phyloP scores from a whole-genome alignment of 352 stramenopile species.

The Aphanomyces euteiches region DNA sequence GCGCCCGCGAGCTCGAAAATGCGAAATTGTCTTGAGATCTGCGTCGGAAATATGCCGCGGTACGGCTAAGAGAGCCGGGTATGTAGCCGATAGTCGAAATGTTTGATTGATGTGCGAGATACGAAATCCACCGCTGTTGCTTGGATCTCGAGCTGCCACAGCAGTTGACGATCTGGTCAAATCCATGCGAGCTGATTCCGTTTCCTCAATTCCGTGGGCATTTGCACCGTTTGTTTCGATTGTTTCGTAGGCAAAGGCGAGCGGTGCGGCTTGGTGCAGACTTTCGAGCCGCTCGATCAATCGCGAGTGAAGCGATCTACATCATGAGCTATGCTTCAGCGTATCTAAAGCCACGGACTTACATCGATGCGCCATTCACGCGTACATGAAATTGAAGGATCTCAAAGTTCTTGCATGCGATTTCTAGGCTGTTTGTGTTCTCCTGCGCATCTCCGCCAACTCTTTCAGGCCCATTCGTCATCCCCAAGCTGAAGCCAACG shows the following conservation, averaged over 20 bases:
- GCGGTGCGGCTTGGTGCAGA: slow-evolving; percentile 10
- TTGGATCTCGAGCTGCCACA: neutral
- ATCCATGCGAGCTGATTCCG: neutral
- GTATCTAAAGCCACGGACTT: neutral
- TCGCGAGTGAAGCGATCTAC: slow-evolving; percentile 8
- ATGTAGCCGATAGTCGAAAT: slow-evolving; percentile 79
- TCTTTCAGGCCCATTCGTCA: slow-evolving; percentile 28
- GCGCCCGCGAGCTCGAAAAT: slow-evolving; percentile 90
- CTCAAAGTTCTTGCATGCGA: slow-evolving; percentile 85
- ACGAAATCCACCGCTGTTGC: slow-evolving; percentile 45
- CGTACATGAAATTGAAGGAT: slow-evolving; percentile 41
- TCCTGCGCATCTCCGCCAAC: slow-evolving; percentile 35
- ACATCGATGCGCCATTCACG: neutral
- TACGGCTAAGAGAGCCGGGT: slow-evolving; percentile 83
- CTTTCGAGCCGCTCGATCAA: slow-evolving; percentile 12
- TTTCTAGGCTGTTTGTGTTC: slow-evolving; percentile 49
- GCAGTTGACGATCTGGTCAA: neutral
- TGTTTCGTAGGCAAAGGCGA: slow-evolving; percentile 13
- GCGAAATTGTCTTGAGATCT: slow-evolving; percentile 79
- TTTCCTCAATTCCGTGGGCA: neutral
- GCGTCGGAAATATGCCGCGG: slow-evolving; percentile 89
- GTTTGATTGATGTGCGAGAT: slow-evolving; percentile 66
- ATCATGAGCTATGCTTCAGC: neutral
- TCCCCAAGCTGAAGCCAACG: slow-evolving; percentile 17
- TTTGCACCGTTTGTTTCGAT: neutral